Conservation (phyloP, 2,329 filamentous ascomycete species). For the Thielaviopsis euricoi region DNA sequence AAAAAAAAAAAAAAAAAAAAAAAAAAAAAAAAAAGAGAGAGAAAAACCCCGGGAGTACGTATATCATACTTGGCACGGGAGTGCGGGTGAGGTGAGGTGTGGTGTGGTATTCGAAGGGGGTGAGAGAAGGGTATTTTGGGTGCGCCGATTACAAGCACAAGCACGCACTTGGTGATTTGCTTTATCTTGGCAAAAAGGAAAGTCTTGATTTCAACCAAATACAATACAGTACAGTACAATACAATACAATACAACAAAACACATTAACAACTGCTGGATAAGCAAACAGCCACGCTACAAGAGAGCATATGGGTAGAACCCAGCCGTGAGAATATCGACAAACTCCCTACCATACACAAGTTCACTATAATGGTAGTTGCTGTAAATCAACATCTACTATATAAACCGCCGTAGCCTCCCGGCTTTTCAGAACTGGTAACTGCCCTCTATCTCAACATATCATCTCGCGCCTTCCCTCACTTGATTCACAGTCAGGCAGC, state of each 20-base stretch:
- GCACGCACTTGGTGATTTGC: neutral
- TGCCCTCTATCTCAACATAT: neutral
- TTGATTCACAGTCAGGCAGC: neutral
- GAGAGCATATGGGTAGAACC: too few species aligned
- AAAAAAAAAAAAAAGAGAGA: neutral
- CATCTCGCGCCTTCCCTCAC: neutral
- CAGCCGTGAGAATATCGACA: too few species aligned
- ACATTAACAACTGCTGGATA: neutral
- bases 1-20: too few species aligned
- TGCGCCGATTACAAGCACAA: neutral
- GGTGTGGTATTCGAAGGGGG: neutral
- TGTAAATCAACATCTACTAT: neutral
- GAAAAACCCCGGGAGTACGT: neutral
- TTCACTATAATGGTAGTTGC: neutral
- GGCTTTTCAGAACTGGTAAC: neutral
- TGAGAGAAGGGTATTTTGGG: neutral
- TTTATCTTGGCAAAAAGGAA: neutral
- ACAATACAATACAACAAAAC: neutral
- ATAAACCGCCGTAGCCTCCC: neutral
- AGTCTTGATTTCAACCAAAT: neutral
- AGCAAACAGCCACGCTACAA: neutral
- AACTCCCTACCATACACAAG: too few species aligned
- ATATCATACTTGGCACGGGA: neutral
- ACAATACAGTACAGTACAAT: too few species aligned
- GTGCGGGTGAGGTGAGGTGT: too few species aligned